phyloP scores from a whole-genome alignment of 345 rosid species.

The Populus deltoides region DNA sequence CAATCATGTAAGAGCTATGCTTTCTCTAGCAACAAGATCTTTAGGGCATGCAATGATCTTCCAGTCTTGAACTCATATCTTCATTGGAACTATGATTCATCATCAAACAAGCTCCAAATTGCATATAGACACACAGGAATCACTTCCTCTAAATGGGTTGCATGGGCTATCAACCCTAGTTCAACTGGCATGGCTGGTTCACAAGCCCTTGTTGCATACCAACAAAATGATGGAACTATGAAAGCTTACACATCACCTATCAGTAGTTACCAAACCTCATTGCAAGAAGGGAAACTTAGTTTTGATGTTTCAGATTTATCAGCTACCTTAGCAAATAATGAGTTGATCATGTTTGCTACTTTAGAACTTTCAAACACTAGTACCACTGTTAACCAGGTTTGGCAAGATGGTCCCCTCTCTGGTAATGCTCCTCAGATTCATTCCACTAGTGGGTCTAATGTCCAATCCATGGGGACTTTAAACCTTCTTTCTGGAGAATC shows the following conservation, averaged over 20 bases:
- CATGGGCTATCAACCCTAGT: conserved; percentile 89
- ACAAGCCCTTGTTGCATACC: conserved; percentile 80
- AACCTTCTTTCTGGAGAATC: conserved; percentile 55
- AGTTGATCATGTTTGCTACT: conserved; percentile 70
- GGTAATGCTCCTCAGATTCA: conserved; percentile 41
- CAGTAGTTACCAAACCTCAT: conserved; percentile 41
- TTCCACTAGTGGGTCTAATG: conserved; percentile 50
- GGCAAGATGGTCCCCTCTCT: conserved; percentile 80
- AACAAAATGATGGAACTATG: conserved; percentile 49
- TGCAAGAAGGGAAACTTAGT: conserved; percentile 56
- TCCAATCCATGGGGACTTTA: conserved; percentile 55
- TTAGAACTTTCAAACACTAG: conserved; percentile 34
- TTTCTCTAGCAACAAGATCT: conserved; percentile 59
- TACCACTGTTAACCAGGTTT: conserved; percentile 58
- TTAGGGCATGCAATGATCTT: conserved; percentile 64
- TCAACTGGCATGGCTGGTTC: conserved; percentile 68
- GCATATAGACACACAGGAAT: conserved; percentile 69
- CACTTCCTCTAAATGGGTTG: conserved; percentile 58
- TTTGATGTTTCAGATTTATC: conserved; percentile 59
- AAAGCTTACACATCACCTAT: conserved; percentile 67
- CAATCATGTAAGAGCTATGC: conserved; percentile 59
- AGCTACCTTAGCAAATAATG: conserved; percentile 49
- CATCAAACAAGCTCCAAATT: conserved; percentile 50
- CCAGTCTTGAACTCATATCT: conserved; percentile 69
- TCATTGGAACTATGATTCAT: conserved; percentile 60